A percentile compares a stretch with the other conserved stretches of the same genome.
phyloP scores from a whole-genome alignment of 202 grass and related monocot species.

The Panicum virgatum region DNA sequence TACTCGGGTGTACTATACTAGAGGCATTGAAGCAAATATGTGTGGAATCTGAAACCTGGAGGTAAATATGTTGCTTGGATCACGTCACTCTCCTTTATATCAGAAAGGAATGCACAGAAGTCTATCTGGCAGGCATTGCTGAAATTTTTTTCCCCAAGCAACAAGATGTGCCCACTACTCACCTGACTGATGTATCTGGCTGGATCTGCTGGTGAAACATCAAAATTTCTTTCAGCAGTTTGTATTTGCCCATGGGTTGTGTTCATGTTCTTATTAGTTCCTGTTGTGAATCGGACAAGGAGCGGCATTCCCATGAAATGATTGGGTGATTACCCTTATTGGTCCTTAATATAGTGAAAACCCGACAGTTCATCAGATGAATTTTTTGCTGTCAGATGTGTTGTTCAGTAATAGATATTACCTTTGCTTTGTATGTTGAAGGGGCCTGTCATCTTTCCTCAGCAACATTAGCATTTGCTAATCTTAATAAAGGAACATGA shows the following conservation, averaged over 20 bases:
- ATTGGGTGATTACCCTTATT: background rate
- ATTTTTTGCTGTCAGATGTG: background rate
- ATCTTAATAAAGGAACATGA: background rate
- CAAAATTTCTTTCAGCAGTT: background rate
- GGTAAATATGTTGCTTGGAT: constrained; percentile 42
- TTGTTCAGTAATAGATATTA: constrained; percentile 8
- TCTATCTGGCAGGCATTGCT: constrained; percentile 13
- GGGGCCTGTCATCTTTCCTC: background rate
- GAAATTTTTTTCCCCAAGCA: constrained; percentile 15
- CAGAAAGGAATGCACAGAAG: constrained; percentile 33
- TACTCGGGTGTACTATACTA: constrained; percentile 43
- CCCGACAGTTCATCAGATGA: background rate
- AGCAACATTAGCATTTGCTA: background rate
- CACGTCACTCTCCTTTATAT: constrained; percentile 19
- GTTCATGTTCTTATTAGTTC: background rate
- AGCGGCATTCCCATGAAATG: constrained; percentile 1
- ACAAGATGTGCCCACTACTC: background rate
- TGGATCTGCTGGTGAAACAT: constrained; percentile 24
- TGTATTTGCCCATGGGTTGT: background rate
- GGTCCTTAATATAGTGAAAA: background rate
- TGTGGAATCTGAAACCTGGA: background rate
- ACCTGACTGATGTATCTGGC: background rate
- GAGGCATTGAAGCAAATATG: constrained; percentile 10
- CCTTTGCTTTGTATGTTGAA: constrained; percentile 13
- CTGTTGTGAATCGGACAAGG: constrained; percentile 1